Evolutionary conservation across 2,329 filamentous ascomycete genomes (phyloP).

Genomic region (Curvularia hawaiiensis): DNA sequence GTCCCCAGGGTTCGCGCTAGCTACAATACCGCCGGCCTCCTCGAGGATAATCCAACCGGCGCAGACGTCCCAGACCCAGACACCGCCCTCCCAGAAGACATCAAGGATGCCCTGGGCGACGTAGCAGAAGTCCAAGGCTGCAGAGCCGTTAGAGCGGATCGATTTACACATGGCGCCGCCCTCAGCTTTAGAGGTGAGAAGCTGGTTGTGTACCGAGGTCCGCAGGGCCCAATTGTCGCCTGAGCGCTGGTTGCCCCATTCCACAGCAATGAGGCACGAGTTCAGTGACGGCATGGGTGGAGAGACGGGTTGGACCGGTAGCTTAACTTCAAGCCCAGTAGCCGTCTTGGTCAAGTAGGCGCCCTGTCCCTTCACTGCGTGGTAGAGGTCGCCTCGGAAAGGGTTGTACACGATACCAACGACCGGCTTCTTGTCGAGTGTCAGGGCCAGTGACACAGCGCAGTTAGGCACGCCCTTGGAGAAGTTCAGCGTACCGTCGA

Average conservation of each 20-base stretch:
- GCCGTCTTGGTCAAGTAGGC: slow-evolving; percentile 32
- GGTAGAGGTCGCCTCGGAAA: slow-evolving; percentile 43
- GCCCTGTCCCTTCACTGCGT: slow-evolving; percentile 41
- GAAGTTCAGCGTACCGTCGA: slow-evolving; percentile 50
- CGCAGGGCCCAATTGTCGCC: slow-evolving; percentile 47
- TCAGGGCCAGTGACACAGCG: slow-evolving; percentile 42
- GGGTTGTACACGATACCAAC: slow-evolving; percentile 47
- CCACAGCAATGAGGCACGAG: slow-evolving; percentile 42
- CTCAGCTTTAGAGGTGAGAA: slow-evolving; percentile 34
- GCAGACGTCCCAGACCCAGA: slow-evolving; percentile 45
- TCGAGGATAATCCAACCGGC: slow-evolving; percentile 48
- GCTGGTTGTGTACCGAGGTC: slow-evolving; percentile 31
- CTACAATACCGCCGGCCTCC: slow-evolving; percentile 47
- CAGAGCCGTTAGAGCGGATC: slow-evolving; percentile 43
- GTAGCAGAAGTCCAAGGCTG: slow-evolving; percentile 48
- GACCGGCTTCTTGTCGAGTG: slow-evolving; percentile 40
- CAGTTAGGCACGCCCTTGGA: slow-evolving; percentile 46
- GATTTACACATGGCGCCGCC: slow-evolving; percentile 45
- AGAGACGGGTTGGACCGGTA: slow-evolving; percentile 37
- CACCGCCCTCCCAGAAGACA: slow-evolving; percentile 46
- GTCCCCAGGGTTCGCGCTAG: slow-evolving; percentile 42
- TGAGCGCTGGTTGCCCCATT: slow-evolving; percentile 47
- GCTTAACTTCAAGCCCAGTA: slow-evolving; percentile 29
- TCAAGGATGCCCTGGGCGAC: slow-evolving; percentile 45
- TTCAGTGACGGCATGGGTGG: slow-evolving; percentile 36